phyloP scores from a whole-genome alignment of 768 basidiomycete species.

The Tylopilus balloui region DNA sequence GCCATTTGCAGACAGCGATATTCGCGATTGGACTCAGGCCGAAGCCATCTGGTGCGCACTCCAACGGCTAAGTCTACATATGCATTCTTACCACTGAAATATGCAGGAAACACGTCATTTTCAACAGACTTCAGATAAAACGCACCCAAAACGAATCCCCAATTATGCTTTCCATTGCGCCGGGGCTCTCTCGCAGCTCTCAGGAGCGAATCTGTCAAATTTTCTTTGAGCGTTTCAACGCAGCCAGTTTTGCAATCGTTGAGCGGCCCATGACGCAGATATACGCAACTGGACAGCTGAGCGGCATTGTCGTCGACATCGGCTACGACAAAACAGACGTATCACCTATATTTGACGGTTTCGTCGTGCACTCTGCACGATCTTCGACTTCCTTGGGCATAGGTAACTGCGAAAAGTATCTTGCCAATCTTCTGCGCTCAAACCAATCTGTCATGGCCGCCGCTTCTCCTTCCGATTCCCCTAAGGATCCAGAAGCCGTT shows the following conservation, averaged over 20 bases:
- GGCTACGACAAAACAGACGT: constrained; percentile 73
- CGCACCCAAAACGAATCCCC: constrained; percentile 88
- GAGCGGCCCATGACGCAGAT: constrained; percentile 83
- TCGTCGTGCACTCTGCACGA: constrained; percentile 51
- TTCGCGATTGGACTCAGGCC: constrained; percentile 78
- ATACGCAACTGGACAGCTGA: constrained; percentile 68
- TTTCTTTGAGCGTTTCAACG: constrained; percentile 92
- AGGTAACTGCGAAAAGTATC: constrained; percentile 67
- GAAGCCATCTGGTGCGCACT: constrained; percentile 76
- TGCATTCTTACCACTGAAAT: constrained; percentile 5
- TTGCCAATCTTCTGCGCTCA: constrained; percentile 65
- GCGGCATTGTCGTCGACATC: constrained; percentile 79
- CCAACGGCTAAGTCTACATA: background rate
- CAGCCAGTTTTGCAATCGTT: constrained; percentile 73
- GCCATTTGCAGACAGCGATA: constrained; percentile 73
- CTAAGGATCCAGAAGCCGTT: constrained; percentile 43
- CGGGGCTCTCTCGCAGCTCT: constrained; percentile 59
- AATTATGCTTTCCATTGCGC: constrained; percentile 65
- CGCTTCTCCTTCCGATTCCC: constrained; percentile 50
- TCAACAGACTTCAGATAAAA: constrained; percentile 66
- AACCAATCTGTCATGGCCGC: constrained; percentile 61
- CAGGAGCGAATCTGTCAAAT: constrained; percentile 76
- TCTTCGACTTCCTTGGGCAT: constrained; percentile 62
- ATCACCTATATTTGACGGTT: constrained; percentile 71
- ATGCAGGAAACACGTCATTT: constrained; percentile 79